Evolutionary conservation across 139 green algal genomes (phyloP).

Genomic region (Spirogloea muscicola): DNA sequence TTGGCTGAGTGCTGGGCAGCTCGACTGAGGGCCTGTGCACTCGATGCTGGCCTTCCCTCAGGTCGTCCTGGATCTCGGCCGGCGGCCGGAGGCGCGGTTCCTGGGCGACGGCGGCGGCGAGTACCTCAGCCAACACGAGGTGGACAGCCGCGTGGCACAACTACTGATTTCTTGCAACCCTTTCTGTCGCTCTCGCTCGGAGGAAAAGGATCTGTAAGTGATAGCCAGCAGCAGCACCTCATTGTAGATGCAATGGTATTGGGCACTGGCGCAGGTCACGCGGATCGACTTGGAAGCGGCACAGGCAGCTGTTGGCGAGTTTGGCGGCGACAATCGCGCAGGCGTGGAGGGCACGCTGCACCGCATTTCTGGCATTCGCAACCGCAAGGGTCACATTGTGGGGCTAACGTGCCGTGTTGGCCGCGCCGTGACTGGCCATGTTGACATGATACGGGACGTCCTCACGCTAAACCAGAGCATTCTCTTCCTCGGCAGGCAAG

Average conservation of each 20-base stretch:
- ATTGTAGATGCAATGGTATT: conserved; percentile 1
- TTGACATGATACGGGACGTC: conserved; percentile 87
- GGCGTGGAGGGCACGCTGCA: conserved; percentile 71
- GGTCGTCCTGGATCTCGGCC: conserved; percentile 67
- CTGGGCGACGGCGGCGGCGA: conserved; percentile 59
- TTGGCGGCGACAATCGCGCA: conserved; percentile 76
- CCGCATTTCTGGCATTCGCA: conserved; percentile 75
- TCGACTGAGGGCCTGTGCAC: too few relatives aligned
- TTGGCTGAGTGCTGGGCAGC: too few relatives aligned
- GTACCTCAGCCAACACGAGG: conserved; percentile 63
- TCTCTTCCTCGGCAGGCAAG: conserved; percentile 21
- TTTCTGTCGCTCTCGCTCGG: too few relatives aligned
- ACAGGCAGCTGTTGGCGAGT: conserved; percentile 64
- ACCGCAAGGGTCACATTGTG: conserved; percentile 75
- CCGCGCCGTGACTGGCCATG: conserved; percentile 80
- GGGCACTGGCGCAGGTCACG: conserved; percentile 44
- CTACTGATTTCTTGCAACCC: too few relatives aligned
- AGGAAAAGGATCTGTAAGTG: too few relatives aligned
- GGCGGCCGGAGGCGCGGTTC: conserved; percentile 70
- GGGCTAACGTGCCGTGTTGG: conserved; percentile 93
- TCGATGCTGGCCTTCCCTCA: not conserved
- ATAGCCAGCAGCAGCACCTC: not conserved
- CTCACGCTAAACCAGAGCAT: conserved; percentile 54
- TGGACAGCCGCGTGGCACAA: too few relatives aligned
- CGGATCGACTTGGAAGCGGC: conserved; percentile 62